phyloP scores from a whole-genome alignment of 2,329 filamentous ascomycete genomes.

The Orbilia brochopaga region DNA sequence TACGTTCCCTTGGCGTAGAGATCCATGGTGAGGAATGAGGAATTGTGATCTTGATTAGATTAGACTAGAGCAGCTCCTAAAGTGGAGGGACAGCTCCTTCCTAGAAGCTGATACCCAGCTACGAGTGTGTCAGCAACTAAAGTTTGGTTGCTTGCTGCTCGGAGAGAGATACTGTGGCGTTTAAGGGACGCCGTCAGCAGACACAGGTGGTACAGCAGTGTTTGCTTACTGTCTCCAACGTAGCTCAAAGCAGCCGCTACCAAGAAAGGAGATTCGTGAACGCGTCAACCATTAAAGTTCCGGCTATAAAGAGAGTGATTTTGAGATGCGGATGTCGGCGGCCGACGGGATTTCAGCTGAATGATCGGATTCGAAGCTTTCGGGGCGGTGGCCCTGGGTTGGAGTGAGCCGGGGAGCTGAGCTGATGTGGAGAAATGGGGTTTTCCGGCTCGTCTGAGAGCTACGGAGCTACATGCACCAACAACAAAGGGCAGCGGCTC shows the following conservation, averaged over 20 bases:
- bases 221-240: slow-evolving; percentile 3
- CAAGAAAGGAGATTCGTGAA: slow-evolving; percentile 47
- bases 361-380: slow-evolving; percentile 23
- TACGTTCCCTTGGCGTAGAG: slow-evolving; percentile 47
- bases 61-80: slow-evolving; percentile 21
- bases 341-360: slow-evolving; percentile 6
- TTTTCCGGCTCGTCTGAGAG: background rate
- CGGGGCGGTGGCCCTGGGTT: background rate
- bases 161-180: slow-evolving; percentile 7
- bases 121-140: background rate
- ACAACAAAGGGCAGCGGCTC: background rate
- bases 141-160: background rate
- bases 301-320: slow-evolving; percentile 33
- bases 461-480: slow-evolving; percentile 1
- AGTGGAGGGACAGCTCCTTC: slow-evolving; percentile 23
- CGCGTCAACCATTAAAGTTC: slow-evolving; percentile 45
- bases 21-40: slow-evolving; percentile 38
- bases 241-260: slow-evolving; percentile 21
- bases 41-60: slow-evolving; percentile 29
- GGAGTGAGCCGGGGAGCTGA: background rate
- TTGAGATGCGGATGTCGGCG: slow-evolving; percentile 13
- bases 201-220: background rate
- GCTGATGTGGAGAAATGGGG: background rate
- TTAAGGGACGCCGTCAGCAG: background rate
- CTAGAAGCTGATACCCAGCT: slow-evolving; percentile 34